Evolutionary conservation across 176 grass and related monocot species (phyloP), one percentile per base, ranked within the genome.

Genomic region (Tillandsia fasciculata): DNA sequence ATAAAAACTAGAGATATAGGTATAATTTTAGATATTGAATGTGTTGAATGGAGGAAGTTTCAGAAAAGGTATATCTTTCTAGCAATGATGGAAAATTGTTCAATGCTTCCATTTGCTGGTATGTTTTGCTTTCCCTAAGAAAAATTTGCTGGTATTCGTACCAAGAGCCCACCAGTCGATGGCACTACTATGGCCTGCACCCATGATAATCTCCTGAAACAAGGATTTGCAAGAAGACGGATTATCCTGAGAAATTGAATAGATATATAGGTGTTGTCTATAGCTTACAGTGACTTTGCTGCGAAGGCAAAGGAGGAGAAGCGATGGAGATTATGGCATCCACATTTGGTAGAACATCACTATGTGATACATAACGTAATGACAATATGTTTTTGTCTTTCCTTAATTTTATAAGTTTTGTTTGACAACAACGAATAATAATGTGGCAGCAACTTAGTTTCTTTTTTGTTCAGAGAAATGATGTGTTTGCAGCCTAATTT

Each of bases 131-230:
- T 42, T 42, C 7, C 33, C 33, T 6, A 42, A 42, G 33, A 42
- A 42, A 42, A 42, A 42, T 72, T 8, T 48, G 3, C 17, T 57
- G 59, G 75, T 67, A 65, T 80, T n/a, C 74, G 81, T 87, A 99
- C 94, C 94, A 69, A 99, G 82, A 81, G 89, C 77, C 94, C 94
- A 99, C 94, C 89, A 99, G 82, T 99, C 94, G 75, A 99, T 90
- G 22, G 89, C 94, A 79, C 89, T 93, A 64, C 84, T 99, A 81
- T 99, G 94, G 23, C 72, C 75, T 87, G 77, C 74, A 53, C 94
- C 94, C 28, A 76, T 88, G 61, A 99, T 90, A 67, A 99, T 80
- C 79, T 99, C 94, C 94, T 99, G 81, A 65, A 77, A 79, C 12
- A 84, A 61, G 22, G 54, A 59, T 14, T 18, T 59, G 54, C 54